These are phyloP conservation scores for Flaveria brownii DNA, from an alignment of 129 eudicot species.

Conservation along the genomic window DNA sequence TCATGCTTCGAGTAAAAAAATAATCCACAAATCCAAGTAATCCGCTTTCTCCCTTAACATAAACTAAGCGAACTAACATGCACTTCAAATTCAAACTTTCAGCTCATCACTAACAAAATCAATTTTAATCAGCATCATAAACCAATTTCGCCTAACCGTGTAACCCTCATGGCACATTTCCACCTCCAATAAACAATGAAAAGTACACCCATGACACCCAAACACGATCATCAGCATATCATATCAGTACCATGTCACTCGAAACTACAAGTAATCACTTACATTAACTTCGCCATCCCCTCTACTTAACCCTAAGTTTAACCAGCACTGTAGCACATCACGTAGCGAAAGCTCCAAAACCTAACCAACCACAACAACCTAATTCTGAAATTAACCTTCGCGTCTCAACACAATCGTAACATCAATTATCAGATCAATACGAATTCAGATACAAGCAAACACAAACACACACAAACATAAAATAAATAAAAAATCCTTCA, in stretches of 20 bases:
- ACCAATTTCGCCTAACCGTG: neutral
- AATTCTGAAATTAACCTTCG: neutral
- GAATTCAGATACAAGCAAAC: neutral
- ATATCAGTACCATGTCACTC: no score
- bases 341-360: neutral
- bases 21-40: neutral
- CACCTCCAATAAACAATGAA: neutral
- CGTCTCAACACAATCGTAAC: neutral
- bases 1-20: neutral
- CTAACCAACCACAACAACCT: neutral
- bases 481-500: neutral
- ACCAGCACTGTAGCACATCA: neutral
- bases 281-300: neutral
- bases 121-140: no score
- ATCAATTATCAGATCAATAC: neutral
- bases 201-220: neutral
- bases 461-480: neutral
- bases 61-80: neutral
- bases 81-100: no score
- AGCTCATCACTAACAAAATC: no score
- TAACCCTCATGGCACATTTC: neutral
- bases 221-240: constrained; percentile 6
- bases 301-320: neutral
- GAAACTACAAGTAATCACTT: neutral
- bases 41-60: neutral